Conservation (phyloP, 805 yeast genomes). For the Yamadazyma scolyti region DNA sequence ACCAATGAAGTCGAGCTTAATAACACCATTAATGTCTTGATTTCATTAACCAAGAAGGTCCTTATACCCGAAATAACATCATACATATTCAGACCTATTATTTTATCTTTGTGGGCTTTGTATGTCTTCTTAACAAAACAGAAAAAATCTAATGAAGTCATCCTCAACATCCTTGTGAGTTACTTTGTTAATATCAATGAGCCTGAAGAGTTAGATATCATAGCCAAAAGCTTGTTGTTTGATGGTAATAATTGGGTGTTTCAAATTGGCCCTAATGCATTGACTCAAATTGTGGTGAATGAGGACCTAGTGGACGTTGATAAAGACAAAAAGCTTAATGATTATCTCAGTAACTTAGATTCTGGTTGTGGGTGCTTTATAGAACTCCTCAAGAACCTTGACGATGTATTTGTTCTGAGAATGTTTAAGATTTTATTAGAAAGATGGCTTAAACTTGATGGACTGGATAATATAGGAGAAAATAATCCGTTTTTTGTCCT, state of each 20-base stretch:
- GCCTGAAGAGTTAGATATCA: slow-evolving; percentile 20
- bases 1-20: slow-evolving; percentile 51
- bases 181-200: slow-evolving; percentile 24
- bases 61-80: slow-evolving; percentile 20
- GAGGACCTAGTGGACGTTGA: slow-evolving; percentile 3
- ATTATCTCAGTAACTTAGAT: slow-evolving; percentile 28
- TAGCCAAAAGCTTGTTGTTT: slow-evolving; percentile 30
- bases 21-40: slow-evolving; percentile 60
- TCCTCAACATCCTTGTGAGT: slow-evolving; percentile 36
- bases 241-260: slow-evolving; percentile 37
- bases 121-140: slow-evolving; percentile 28
- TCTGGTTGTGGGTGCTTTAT: slow-evolving; percentile 22
- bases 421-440: slow-evolving; percentile 51
- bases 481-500: slow-evolving; percentile 53
- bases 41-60: slow-evolving; percentile 51
- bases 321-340: slow-evolving; percentile 22
- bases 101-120: slow-evolving; percentile 43
- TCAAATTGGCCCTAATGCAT: slow-evolving; percentile 37
- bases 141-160: slow-evolving; percentile 29
- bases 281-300: slow-evolving; percentile 24
- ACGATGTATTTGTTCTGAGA: slow-evolving; percentile 41
- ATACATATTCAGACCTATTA: slow-evolving; percentile 26
- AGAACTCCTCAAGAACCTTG: slow-evolving; percentile 46
- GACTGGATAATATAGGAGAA: slow-evolving; percentile 15
- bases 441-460: slow-evolving; percentile 49